These are phyloP conservation scores for Vitis rupestris DNA, from an alignment of 164 flowering plant species.

Conservation along the genomic window DNA sequence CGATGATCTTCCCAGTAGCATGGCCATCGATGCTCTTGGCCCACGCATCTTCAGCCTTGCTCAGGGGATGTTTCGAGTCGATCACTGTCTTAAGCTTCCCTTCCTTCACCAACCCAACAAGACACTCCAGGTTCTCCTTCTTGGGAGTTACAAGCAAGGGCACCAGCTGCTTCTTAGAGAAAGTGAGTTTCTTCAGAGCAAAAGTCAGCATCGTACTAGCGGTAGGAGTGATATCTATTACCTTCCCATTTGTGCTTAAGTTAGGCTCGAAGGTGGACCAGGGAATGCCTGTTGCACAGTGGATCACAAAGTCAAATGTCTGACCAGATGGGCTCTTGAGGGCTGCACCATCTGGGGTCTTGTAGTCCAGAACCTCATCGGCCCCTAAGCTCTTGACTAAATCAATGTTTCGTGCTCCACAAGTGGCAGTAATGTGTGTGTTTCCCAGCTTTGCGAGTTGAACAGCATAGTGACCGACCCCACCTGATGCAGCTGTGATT, in stretches of 20 bases:
- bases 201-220: constrained; percentile 11
- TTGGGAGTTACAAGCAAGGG: constrained; percentile 11
- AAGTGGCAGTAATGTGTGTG: no score
- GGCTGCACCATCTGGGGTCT: constrained; percentile 33
- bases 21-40: constrained; percentile 17
- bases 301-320: constrained; percentile 32
- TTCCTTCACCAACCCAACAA: constrained; percentile 25
- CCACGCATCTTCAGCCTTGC: constrained; percentile 33
- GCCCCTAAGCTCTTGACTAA: constrained; percentile 5
- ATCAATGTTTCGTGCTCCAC: no score
- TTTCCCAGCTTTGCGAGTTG: no score
- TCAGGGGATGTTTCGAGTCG: constrained; percentile 5
- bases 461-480: not conserved
- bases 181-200: constrained; percentile 18
- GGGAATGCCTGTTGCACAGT: constrained; percentile 22
- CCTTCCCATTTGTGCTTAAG: constrained; percentile 21
- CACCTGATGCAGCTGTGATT: constrained; percentile 46
- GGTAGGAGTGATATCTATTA: constrained; percentile 26
- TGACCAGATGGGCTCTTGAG: constrained; percentile 29
- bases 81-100: not conserved
- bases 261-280: constrained; percentile 30
- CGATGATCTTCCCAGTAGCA: constrained; percentile 19
- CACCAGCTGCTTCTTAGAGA: constrained; percentile 27
- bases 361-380: constrained; percentile 37
- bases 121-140: constrained; percentile 18